Evolutionary conservation across 2,329 filamentous ascomycete species (phyloP), one percentile per base, ranked within the genome.

Genomic region (Dactylellina drechsleri): DNA sequence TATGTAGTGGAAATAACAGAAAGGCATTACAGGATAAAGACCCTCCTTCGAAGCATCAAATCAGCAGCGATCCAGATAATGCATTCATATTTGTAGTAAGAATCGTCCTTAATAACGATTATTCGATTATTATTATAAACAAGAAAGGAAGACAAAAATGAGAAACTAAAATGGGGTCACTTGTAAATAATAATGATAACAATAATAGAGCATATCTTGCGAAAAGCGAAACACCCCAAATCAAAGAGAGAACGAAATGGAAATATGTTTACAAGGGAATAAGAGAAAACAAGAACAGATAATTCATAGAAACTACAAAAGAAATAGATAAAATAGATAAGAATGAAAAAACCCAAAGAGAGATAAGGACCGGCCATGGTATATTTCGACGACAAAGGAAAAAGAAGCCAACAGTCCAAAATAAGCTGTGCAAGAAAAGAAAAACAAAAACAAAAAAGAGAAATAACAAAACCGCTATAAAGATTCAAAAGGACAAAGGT

Each of bases 251-350:
- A 53, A 73, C 36, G 41, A 57, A 23, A 20, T 12, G 3, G 4
- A 15, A 64, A 26, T 40, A 67, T 64, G 15, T 64, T 75, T 75
- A 75, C 70, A 75, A 75, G 54, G 57, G 58, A 66, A 73, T 52
- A 61, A 41, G 40, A 61, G 23, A 23, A 15, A 59, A 23, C 20
- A 50, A 57, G 12, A 50, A 15, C 15, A 36, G 31, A 36, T 8
- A 5, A 36, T 36, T 36, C 31, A 61, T 60, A 13, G 31, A 49
- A 47, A 49, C 23, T 23, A 43, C 26, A 53, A 41, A 26, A 50
- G 20, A 47, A 52, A 13, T 40, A 20, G 3, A 47, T 31, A 7
- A 45, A 49, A 47, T 43, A 36, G 31, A 43, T 18, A 53, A 28
- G 15, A 43, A 13, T 40, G 52, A n/a, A 41, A 16, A 8, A 50